Evolutionary conservation across 345 rosid species (phyloP), one percentile per base, ranked within the genome.

Genomic region (Lepidium aucheri): DNA sequence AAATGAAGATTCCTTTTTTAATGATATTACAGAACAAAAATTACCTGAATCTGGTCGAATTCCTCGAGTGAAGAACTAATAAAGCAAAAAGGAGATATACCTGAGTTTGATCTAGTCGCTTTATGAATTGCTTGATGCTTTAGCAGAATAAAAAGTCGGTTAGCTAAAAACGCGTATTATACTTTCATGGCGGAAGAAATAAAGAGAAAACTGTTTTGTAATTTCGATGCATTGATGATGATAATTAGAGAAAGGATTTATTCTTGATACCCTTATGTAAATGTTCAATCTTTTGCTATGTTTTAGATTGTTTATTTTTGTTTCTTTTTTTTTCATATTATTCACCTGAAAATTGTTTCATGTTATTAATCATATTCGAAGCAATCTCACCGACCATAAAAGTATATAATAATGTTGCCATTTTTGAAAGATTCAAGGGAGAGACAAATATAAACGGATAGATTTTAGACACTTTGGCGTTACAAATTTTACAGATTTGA

Each of bases 171-270:
- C 53, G 41, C 50, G 17, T 44, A 14, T 57, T 41, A 46, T 40
- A 39, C 15, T 32, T 39, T 26, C 60, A 40, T 72, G 60, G 76
- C 65, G 39, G 76, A 57, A 20, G 43, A 45, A 6, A 33, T 50
- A 34, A 36, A 54, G 24, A 38, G 7, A 28, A 16, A 9, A 39
- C 70, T 65, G 47, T 15, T 43, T 43, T 43, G 47, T 16, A 43
- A 43, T 64, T 40, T 47, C 54, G 39, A 72, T 45, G 74, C 20
- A 26, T 32, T 41, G 60, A 41, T 39, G 62, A 42, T 60, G 26
- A 24, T 20, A 14, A 50, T 5, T 12, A 50, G 7, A 17, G 43
- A 36, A 1, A 55, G 2, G 6, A 18, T 2, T 15, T 42, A 13
- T 67, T 24, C n/a, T n/a, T n/a, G n/a, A n/a, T n/a, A n/a, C n/a